These are phyloP conservation scores for Penicillium sp. DNA, from an alignment of 2,329 filamentous ascomycete species.

Conservation along the genomic window DNA sequence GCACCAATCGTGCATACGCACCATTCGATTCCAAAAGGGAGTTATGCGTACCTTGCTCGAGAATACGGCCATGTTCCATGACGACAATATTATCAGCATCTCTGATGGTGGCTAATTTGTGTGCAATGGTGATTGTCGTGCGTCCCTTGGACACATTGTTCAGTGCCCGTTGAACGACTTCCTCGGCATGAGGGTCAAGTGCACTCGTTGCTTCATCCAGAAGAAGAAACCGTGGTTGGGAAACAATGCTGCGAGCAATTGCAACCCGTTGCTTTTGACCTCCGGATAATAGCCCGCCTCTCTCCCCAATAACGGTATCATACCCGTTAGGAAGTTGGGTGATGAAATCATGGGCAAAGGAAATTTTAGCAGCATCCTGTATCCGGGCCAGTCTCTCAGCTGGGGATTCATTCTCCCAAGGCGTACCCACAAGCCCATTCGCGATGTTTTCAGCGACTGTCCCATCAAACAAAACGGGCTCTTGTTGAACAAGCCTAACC, in stretches of 20 bases:
- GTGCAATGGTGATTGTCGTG: slow-evolving; percentile 44
- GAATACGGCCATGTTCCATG: slow-evolving; percentile 43
- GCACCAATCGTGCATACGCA: slow-evolving; percentile 43
- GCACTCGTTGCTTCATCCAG: slow-evolving; percentile 89
- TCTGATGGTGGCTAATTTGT: slow-evolving; percentile 47
- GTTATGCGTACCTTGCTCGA: slow-evolving; percentile 48
- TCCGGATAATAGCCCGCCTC: slow-evolving; percentile 78
- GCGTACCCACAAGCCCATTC: slow-evolving; percentile 60
- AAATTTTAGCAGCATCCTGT: slow-evolving; percentile 17
- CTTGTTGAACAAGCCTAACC: slow-evolving; percentile 51
- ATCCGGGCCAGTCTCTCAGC: slow-evolving; percentile 46
- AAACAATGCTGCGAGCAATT: slow-evolving; percentile 77
- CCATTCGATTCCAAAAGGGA: slow-evolving; percentile 38
- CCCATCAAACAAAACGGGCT: slow-evolving; percentile 78
- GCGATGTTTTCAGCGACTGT: slow-evolving; percentile 80
- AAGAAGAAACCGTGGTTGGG: slow-evolving; percentile 77
- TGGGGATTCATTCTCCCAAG: slow-evolving; percentile 60
- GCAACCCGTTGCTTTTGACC: slow-evolving; percentile 93
- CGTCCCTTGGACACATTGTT: slow-evolving; percentile 65
- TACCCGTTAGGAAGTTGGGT: slow-evolving; percentile 72
- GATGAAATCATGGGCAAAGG: slow-evolving; percentile 77
- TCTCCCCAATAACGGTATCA: slow-evolving; percentile 78
- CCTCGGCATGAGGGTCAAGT: slow-evolving; percentile 83
- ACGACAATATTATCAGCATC: slow-evolving; percentile 50
- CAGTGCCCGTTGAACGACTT: slow-evolving; percentile 79